These are phyloP conservation scores for Saccharomyces jurei DNA, from an alignment of 805 yeast genomes.

Conservation along the genomic window DNA sequence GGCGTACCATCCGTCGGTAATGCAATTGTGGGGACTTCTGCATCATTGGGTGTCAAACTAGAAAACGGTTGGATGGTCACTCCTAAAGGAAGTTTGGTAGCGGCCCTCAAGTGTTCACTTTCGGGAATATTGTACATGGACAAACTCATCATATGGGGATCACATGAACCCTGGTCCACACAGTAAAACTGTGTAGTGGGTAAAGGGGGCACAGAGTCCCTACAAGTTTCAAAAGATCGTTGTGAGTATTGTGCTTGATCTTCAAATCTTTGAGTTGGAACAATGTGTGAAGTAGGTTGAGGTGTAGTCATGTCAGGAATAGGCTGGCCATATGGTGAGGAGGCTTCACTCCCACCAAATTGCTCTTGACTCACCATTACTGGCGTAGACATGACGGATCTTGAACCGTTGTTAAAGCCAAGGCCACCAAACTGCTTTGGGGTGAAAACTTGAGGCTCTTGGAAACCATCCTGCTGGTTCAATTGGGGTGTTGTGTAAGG, in stretches of 20 bases:
- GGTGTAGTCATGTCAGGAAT: slow-evolving; percentile 1
- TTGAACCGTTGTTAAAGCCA: slow-evolving; percentile 5
- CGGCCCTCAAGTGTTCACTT: slow-evolving; percentile 56
- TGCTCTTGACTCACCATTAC: slow-evolving; percentile 8
- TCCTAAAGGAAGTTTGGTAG: slow-evolving; percentile 75
- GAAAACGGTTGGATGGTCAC: slow-evolving; percentile 82
- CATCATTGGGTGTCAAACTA: slow-evolving; percentile 38
- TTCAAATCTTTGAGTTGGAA: slow-evolving; percentile 30
- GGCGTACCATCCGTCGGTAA: slow-evolving; percentile 35
- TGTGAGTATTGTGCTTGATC: slow-evolving; percentile 32
- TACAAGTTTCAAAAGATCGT: slow-evolving; percentile 57
- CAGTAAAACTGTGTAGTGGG: slow-evolving; percentile 64
- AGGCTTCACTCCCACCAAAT: slow-evolving; percentile 1
- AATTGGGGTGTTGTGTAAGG: slow-evolving; percentile 2
- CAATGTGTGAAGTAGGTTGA: slow-evolving; percentile 20
- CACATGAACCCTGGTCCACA: slow-evolving; percentile 76
- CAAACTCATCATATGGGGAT: slow-evolving; percentile 70
- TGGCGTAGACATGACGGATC: slow-evolving; percentile 10
- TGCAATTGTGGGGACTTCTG: slow-evolving; percentile 32
- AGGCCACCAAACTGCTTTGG: slow-evolving; percentile 9
- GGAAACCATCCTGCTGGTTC: background rate
- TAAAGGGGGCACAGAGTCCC: slow-evolving; percentile 74
- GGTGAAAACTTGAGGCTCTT: slow-evolving; percentile 6
- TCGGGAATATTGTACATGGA: slow-evolving; percentile 80
- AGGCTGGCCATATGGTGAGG: slow-evolving; percentile 2